Conservation (phyloP, 192 early-diverging fungal species). For the Entomortierella lignicola region DNA sequence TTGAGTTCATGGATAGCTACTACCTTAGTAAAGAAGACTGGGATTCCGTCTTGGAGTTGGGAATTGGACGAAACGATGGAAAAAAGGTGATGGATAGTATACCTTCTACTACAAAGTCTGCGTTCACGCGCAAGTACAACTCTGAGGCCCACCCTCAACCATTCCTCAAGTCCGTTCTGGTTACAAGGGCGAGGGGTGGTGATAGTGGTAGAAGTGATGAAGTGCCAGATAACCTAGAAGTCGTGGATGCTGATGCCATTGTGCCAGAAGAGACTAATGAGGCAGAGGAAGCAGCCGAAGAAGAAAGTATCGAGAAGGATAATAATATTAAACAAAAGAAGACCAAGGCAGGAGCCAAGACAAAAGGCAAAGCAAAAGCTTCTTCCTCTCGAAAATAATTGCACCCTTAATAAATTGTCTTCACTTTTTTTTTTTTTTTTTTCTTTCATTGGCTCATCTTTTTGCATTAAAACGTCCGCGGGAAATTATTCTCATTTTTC, state of each 20-base stretch:
- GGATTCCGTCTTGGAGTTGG: conserved; percentile 88
- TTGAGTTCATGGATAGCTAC: conserved; percentile 92
- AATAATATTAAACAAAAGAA: conserved; percentile 56
- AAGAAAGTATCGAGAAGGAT: conserved; percentile 66
- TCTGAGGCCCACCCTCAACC: conserved; percentile 68
- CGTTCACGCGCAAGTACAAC: conserved; percentile 84
- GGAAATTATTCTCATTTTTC: neutral
- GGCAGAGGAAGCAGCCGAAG: conserved; percentile 66
- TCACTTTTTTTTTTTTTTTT: neutral
- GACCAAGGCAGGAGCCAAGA: conserved; percentile 10
- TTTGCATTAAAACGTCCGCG: too few relatives aligned
- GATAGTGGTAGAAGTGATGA: conserved; percentile 38
- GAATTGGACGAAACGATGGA: conserved; percentile 64
- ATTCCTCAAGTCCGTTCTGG: conserved; percentile 55
- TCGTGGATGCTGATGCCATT: conserved; percentile 55
- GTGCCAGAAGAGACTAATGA: conserved; percentile 62
- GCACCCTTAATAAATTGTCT: neutral
- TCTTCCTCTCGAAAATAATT: too few relatives aligned
- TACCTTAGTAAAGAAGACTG: conserved; percentile 89
- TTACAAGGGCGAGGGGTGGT: conserved; percentile 36
- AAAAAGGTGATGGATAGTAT: conserved; percentile 63
- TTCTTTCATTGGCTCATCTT: neutral
- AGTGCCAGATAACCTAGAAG: conserved; percentile 69
- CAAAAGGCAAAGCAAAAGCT: conserved; percentile 29
- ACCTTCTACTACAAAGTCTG: conserved; percentile 72